Base-by-base conservation (phyloP, 768 basidiomycete species). In the Suillus cothurnatus region DNA sequence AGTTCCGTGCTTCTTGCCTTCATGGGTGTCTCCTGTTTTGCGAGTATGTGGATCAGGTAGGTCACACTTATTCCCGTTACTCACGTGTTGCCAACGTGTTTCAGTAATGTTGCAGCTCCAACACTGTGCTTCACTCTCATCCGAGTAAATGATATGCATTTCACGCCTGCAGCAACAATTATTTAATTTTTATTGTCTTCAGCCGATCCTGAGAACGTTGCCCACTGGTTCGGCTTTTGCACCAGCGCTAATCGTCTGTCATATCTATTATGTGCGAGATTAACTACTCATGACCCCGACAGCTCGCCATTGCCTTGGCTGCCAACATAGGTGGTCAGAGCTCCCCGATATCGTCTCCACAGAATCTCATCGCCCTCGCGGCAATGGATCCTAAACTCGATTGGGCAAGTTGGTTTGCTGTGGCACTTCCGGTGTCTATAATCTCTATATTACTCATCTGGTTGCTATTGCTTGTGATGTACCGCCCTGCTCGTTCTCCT, bases 21-120 rank as follows among this genome's bases (percentile, higher is more conserved):
- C 76, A 99, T 99, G 97, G 88, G 82, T 52, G 95, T 99, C 21
- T 92, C 95, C 2, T 98, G 95, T 73, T 99, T 99, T 74, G 95
- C 96, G 4, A 95, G 93, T 77, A 99, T 99, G 97, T 99, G 95
- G 97, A 99, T 99, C 72, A 95, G 92, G 91, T 90, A 63, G 53
- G 78, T 68, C 59, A 31, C 39, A 21, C 21, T 12, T 19, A 31
- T 41, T 41, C 39, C 39, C 6, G 28, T 21, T 19, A 14, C 26
- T 31, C 39, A 6, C 38, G n/a, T 12, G 7, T 32, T 47, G n/a
- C 34, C 21, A 6, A 14, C 38, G 52, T 45, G 9, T 19, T 53
- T 15, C 49, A 93, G 94, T 77, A 99, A 99, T 73, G 97, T 99
- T 23, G 97, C 97, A 4, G 97, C 97, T 21, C 96, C 97, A 12